These are phyloP conservation scores for Smithsoniella earleae DNA, from an alignment of 163 green algal genomes.

Conservation along the genomic window DNA sequence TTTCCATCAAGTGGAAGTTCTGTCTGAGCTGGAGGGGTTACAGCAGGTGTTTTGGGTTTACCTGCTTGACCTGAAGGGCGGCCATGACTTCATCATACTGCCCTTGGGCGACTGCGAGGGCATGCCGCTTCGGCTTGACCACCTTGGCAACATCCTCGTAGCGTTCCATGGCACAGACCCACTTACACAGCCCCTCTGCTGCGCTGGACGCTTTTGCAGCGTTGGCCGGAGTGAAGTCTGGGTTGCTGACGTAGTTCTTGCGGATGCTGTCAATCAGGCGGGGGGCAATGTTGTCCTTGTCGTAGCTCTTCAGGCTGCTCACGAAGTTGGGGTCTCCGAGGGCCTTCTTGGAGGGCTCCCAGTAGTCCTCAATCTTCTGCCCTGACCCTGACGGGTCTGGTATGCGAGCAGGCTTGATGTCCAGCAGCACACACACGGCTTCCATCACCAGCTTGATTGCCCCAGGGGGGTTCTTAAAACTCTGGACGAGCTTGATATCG, in stretches of 20 bases:
- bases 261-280: constrained; percentile 59
- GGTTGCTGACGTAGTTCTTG: constrained; percentile 50
- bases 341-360: constrained; percentile 51
- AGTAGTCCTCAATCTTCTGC: constrained; percentile 65
- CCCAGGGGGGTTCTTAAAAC: constrained; percentile 59
- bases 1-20: no score
- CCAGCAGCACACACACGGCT: constrained; percentile 67
- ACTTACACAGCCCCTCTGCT: constrained; percentile 52
- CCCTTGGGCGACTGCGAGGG: constrained; percentile 37
- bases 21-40: no score
- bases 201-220: constrained; percentile 51
- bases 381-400: constrained; percentile 46
- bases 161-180: constrained; percentile 45
- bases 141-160: constrained; percentile 49
- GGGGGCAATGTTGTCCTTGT: constrained; percentile 62
- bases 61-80: constrained; percentile 36
- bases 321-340: constrained; percentile 61
- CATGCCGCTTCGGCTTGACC: constrained; percentile 50
- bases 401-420: constrained; percentile 60
- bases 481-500: constrained; percentile 67
- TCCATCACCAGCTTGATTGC: constrained; percentile 72
- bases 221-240: constrained; percentile 56
- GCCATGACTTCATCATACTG: constrained; percentile 40
- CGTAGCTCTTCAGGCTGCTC: constrained; percentile 49
- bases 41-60: constrained; percentile 40